Conservation (phyloP, 2,329 filamentous ascomycete species). For the Ascochyta viciae-villosae region DNA sequence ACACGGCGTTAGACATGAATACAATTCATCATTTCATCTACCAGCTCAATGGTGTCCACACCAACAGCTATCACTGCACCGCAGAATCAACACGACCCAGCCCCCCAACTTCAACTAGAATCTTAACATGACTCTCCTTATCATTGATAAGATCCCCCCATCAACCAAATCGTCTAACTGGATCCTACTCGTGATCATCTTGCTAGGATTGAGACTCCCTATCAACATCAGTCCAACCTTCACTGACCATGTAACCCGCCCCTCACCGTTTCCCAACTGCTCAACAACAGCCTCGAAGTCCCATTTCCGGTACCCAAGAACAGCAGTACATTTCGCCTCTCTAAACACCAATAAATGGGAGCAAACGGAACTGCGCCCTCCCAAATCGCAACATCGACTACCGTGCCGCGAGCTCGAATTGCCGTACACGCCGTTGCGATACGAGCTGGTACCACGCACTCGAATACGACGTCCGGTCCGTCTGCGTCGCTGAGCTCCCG, state of each 20-base stretch:
- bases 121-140: conserved; percentile 69
- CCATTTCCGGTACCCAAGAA: conserved; percentile 58
- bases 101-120: conserved; percentile 59
- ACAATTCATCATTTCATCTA: too few relatives aligned
- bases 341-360: conserved; percentile 62
- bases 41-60: too few relatives aligned
- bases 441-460: conserved; percentile 63
- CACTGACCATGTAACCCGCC: neutral
- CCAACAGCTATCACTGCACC: conserved; percentile 4
- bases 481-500: conserved; percentile 57
- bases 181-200: conserved; percentile 69
- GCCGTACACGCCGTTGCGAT: conserved; percentile 54
- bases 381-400: conserved; percentile 72
- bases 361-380: conserved; percentile 62
- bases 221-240: neutral
- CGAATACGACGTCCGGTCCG: conserved; percentile 67
- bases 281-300: conserved; percentile 67
- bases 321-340: conserved; percentile 61
- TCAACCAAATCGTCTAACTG: conserved; percentile 63
- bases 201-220: conserved; percentile 60
- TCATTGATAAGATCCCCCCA: conserved; percentile 66
- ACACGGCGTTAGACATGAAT: too few relatives aligned
- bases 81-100: conserved; percentile 24
- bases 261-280: conserved; percentile 51
- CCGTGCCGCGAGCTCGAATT: conserved; percentile 61